Conservation (phyloP, 805 yeast genomes). For the Starmerella floricola region DNA sequence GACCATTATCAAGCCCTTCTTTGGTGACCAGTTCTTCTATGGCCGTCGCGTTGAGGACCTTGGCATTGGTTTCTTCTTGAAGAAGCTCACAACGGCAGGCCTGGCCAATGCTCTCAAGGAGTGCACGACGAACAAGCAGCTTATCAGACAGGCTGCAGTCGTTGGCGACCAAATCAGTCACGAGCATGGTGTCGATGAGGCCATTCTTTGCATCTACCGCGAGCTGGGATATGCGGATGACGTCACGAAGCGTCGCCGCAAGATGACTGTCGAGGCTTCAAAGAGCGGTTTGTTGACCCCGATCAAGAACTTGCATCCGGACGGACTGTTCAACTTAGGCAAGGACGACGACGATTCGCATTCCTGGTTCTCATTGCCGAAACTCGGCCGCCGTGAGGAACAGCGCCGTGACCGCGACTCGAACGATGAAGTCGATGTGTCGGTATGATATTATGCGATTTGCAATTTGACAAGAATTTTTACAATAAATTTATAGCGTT, state of each 20-base stretch:
- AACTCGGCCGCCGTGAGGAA: constrained; percentile 15
- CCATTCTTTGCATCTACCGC: constrained; percentile 65
- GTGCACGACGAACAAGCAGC: constrained; percentile 53
- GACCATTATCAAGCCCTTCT: constrained; percentile 83
- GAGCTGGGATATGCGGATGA: constrained; percentile 53
- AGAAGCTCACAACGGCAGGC: constrained; percentile 50
- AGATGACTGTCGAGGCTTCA: constrained; percentile 9
- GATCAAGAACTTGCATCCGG: not conserved
- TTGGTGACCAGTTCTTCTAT: constrained; percentile 92
- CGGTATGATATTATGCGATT: constrained; percentile 5
- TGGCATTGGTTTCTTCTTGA: constrained; percentile 68
- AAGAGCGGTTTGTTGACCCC: constrained; percentile 2
- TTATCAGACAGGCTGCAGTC: constrained; percentile 52
- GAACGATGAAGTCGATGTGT: constrained; percentile 15
- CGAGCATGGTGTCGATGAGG: constrained; percentile 74
- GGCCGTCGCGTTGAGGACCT: constrained; percentile 78
- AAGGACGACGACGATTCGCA: not conserved
- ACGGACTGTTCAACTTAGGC: not conserved
- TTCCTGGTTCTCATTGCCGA: constrained; percentile 12
- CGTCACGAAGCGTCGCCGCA: constrained; percentile 17
- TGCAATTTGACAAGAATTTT: no score
- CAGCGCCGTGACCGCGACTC: constrained; percentile 2
- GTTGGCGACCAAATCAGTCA: constrained; percentile 50
- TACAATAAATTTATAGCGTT: no score
- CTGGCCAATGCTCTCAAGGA: constrained; percentile 57